Evolutionary conservation across 1,284 basidiomycete species (phyloP).

Genomic region (Entoloma clypeatum): DNA sequence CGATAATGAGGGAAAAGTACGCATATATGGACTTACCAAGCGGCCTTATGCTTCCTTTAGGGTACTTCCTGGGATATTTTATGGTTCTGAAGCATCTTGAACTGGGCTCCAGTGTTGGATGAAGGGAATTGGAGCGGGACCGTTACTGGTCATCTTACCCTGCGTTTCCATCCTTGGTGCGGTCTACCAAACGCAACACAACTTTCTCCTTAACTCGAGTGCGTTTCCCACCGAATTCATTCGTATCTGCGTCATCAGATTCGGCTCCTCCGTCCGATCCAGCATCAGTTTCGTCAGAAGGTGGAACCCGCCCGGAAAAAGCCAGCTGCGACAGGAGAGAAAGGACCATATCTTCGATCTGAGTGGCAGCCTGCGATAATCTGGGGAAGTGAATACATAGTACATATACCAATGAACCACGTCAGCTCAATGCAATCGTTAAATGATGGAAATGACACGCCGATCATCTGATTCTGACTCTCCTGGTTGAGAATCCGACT

Average conservation of each 20-base stretch:
- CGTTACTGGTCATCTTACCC: constrained; percentile 18
- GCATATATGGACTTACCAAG: constrained; percentile 42
- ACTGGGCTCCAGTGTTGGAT: constrained; percentile 2
- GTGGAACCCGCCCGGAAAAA: too few species aligned
- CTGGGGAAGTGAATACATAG: constrained; percentile 7
- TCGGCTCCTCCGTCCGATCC: constrained; percentile 9
- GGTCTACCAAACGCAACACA: constrained; percentile 30
- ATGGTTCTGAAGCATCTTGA: constrained; percentile 20
- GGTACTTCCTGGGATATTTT: constrained; percentile 37
- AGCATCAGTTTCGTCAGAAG: constrained; percentile 18
- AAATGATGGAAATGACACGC: too few species aligned
- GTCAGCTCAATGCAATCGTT: constrained; percentile 4
- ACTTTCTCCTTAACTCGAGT: constrained; percentile 23
- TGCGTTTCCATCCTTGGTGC: constrained; percentile 21
- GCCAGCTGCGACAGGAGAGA: constrained; percentile 56
- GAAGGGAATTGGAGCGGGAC: constrained; percentile 1
- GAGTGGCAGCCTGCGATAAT: constrained; percentile 17
- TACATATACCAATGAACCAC: not conserved
- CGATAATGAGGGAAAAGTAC: constrained; percentile 15
- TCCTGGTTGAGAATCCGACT: too few species aligned
- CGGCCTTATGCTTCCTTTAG: constrained; percentile 44
- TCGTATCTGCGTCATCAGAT: constrained; percentile 11
- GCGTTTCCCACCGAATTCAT: constrained; percentile 5
- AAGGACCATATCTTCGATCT: constrained; percentile 52
- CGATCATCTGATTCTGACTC: too few species aligned